Conservation (phyloP, 371 early-diverging fungal species). For the Mycotypha africana region DNA sequence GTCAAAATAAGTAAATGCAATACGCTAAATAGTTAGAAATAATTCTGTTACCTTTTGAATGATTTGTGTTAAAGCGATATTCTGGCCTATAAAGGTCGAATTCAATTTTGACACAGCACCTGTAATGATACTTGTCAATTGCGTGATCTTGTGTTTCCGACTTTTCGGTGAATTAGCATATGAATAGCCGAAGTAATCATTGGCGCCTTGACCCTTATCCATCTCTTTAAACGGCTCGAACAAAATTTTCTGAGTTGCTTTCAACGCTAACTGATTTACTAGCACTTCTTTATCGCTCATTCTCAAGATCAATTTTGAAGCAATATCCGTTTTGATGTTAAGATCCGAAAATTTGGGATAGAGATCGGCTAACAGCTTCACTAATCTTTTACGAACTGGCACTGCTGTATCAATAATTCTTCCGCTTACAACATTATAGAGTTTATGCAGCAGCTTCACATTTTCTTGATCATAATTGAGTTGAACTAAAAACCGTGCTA, state of each 20-base stretch:
- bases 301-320: slow-evolving; percentile 66
- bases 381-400: slow-evolving; percentile 81
- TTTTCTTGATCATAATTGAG: too few species aligned
- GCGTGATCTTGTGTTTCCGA: slow-evolving; percentile 37
- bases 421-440: slow-evolving; percentile 71
- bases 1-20: neutral
- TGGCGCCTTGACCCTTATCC: slow-evolving; percentile 31
- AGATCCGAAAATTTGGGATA: slow-evolving; percentile 46
- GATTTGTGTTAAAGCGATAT: slow-evolving; percentile 22
- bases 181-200: slow-evolving; percentile 30
- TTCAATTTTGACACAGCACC: slow-evolving; percentile 41
- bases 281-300: slow-evolving; percentile 76
- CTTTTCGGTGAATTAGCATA: slow-evolving; percentile 25
- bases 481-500: slow-evolving; percentile 73
- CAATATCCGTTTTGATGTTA: slow-evolving; percentile 64
- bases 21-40: too few species aligned
- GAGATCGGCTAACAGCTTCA: slow-evolving; percentile 72
- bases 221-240: slow-evolving; percentile 50
- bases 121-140: slow-evolving; percentile 36
- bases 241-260: slow-evolving; percentile 67
- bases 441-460: slow-evolving; percentile 57
- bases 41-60: slow-evolving; percentile 28
- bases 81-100: slow-evolving; percentile 9
- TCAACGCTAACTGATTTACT: slow-evolving; percentile 70
- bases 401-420: slow-evolving; percentile 79